Evolutionary conservation across 2,329 filamentous ascomycete species (phyloP).

Genomic region (Xylaria arbuscula): DNA sequence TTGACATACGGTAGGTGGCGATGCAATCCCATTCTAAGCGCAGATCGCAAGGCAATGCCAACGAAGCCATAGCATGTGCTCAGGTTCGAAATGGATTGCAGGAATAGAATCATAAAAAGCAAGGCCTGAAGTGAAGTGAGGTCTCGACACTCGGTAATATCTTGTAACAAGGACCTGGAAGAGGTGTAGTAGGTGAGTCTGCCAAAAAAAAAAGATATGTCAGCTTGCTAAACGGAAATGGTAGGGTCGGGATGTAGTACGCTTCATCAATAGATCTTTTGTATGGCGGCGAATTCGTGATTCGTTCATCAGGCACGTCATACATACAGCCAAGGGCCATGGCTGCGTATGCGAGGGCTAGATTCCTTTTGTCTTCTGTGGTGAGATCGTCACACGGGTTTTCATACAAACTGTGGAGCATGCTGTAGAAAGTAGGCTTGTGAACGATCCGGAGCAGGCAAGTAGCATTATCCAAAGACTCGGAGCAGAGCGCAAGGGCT

Average conservation of each 20-base stretch:
- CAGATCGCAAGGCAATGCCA: conserved; percentile 79
- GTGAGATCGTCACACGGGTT: conserved; percentile 64
- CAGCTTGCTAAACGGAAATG: conserved; percentile 32
- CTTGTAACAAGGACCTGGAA: conserved; percentile 72
- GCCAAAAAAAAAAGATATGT: conserved; percentile 35
- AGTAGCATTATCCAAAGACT: conserved; percentile 56
- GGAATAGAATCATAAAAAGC: conserved; percentile 82
- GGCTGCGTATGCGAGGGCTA: conserved; percentile 69
- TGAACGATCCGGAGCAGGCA: conserved; percentile 70
- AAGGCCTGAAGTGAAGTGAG: conserved; percentile 79
- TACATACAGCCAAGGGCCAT: conserved; percentile 72
- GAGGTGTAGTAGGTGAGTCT: conserved; percentile 81
- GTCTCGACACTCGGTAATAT: conserved; percentile 77
- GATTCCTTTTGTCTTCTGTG: conserved; percentile 67
- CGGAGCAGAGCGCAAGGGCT: conserved; percentile 56
- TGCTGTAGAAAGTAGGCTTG: conserved; percentile 75
- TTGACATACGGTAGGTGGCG: conserved; percentile 74
- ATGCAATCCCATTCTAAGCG: conserved; percentile 82
- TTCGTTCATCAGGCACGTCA: conserved; percentile 48
- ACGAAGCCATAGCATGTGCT: conserved; percentile 84
- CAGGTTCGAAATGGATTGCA: conserved; percentile 82
- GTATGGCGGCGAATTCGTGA: conserved; percentile 45
- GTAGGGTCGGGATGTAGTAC: conserved; percentile 52
- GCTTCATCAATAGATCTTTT: conserved; percentile 64
- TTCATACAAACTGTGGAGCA: conserved; percentile 75